A percentile compares a stretch with the other conserved stretches of the same genome.
phyloP scores from a whole-genome alignment of 306 rosid species.

The Cucurbita argyrosperma region DNA sequence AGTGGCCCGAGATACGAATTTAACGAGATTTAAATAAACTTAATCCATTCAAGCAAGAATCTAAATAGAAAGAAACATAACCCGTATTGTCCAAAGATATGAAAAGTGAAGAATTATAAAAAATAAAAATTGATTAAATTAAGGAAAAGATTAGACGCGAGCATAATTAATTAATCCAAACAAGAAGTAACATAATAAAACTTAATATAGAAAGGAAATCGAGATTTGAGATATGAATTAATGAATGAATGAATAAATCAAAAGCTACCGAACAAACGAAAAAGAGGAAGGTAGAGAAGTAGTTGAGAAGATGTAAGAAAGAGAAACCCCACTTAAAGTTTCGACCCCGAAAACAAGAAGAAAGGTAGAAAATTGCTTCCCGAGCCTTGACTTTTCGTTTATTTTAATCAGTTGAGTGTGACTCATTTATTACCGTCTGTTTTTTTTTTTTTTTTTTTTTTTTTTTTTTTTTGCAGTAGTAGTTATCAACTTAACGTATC shows the following conservation, averaged over 20 bases:
- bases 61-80: not conserved
- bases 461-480: no score
- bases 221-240: not conserved
- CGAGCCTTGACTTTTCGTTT: no score
- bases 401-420: no score
- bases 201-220: not conserved
- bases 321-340: not conserved
- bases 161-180: not conserved
- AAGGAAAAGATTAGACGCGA: not conserved
- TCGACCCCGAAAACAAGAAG: not conserved
- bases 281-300: not conserved
- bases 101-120: not conserved
- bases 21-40: not conserved
- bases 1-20: not conserved
- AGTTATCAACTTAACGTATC: no score
- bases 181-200: not conserved
- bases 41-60: not conserved
- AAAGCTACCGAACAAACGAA: not conserved
- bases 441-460: no score
- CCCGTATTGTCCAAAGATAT: fast-evolving
- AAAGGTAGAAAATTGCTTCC: no score
- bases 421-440: no score
- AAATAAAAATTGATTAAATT: not conserved
- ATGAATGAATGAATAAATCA: not conserved
- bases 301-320: not conserved